Conservation (phyloP, 768 basidiomycete genomes). For the Amanita thiersii region DNA sequence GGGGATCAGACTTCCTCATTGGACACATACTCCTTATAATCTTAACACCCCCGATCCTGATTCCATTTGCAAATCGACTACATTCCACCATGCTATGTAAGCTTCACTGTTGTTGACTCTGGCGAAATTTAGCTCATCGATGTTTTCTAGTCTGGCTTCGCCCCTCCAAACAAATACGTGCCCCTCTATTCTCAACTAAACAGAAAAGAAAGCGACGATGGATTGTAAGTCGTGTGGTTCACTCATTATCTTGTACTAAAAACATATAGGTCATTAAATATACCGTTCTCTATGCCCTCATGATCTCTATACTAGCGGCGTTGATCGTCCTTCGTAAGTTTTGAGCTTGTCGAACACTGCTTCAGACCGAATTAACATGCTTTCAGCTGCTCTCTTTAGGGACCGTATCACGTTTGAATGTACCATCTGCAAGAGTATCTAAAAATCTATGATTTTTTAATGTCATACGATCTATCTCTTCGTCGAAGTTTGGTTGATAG, state of each 20-base stretch:
- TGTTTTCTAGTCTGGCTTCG: constrained; percentile 77
- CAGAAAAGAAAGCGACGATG: constrained; percentile 88
- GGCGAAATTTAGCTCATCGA: constrained; percentile 1
- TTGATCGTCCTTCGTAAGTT: constrained; percentile 77
- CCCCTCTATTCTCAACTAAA: constrained; percentile 90
- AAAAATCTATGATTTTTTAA: constrained; percentile 32
- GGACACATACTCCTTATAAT: constrained; percentile 82
- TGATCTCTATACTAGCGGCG: constrained; percentile 72
- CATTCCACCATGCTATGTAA: constrained; percentile 92
- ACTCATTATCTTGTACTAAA: constrained; percentile 3
- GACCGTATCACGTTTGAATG: constrained; percentile 71
- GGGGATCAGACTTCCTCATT: constrained; percentile 91
- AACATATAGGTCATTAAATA: constrained; percentile 66
- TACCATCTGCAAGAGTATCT: constrained; percentile 81
- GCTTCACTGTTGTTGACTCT: constrained; percentile 21
- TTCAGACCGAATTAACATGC: constrained; percentile 4
- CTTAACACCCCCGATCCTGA: constrained; percentile 73
- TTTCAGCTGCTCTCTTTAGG: constrained; percentile 72
- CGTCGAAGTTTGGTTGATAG: too few relatives aligned
- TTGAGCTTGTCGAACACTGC: not conserved
- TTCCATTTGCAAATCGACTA: constrained; percentile 81
- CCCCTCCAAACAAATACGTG: constrained; percentile 88
- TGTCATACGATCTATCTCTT: too few relatives aligned
- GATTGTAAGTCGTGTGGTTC: constrained; percentile 49
- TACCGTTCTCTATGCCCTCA: constrained; percentile 69